phyloP scores from a whole-genome alignment of 805 yeast species.

The Millerago galiae region DNA sequence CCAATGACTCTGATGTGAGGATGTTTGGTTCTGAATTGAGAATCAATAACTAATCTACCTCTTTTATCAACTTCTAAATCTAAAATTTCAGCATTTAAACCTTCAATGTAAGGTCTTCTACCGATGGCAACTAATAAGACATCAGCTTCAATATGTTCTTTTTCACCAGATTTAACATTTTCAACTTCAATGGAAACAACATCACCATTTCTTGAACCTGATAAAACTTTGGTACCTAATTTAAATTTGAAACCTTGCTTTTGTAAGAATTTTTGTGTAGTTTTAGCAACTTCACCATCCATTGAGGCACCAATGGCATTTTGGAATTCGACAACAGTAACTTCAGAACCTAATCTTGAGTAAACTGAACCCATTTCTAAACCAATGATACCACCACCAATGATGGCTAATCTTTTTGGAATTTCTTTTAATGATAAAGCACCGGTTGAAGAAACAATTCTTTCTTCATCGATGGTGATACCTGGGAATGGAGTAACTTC shows the following conservation, averaged over 20 bases:
- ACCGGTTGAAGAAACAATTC: conserved; percentile 96
- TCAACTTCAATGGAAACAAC: conserved; percentile 82
- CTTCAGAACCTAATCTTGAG: conserved; percentile 91
- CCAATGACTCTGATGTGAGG: conserved; percentile 96
- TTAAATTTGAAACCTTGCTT: conserved; percentile 96
- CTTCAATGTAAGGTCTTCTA: conserved; percentile 94
- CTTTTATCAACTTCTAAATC: conserved; percentile 88
- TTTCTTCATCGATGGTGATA: conserved; percentile 90
- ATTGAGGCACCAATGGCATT: conserved; percentile 94
- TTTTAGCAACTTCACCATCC: conserved; percentile 93
- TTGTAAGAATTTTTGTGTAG: conserved; percentile 80
- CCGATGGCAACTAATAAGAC: conserved; percentile 96
- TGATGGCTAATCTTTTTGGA: conserved; percentile 86
- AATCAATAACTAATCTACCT: conserved; percentile 92
- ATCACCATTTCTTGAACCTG: conserved; percentile 86
- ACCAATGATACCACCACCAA: conserved; percentile 99
- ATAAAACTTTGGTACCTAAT: conserved; percentile 83
- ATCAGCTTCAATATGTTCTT: conserved; percentile 78
- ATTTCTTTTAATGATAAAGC: conserved; percentile 76
- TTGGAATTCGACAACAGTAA: conserved; percentile 89
- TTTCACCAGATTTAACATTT: conserved; percentile 79
- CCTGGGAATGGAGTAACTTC: conserved; percentile 99
- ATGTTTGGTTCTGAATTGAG: conserved; percentile 85
- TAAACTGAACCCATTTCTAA: conserved; percentile 99
- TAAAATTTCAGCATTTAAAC: conserved; percentile 79